These are phyloP conservation scores for Globisporangium nodosum DNA, from an alignment of 352 stramenopile genomes.

Conservation along the genomic window DNA sequence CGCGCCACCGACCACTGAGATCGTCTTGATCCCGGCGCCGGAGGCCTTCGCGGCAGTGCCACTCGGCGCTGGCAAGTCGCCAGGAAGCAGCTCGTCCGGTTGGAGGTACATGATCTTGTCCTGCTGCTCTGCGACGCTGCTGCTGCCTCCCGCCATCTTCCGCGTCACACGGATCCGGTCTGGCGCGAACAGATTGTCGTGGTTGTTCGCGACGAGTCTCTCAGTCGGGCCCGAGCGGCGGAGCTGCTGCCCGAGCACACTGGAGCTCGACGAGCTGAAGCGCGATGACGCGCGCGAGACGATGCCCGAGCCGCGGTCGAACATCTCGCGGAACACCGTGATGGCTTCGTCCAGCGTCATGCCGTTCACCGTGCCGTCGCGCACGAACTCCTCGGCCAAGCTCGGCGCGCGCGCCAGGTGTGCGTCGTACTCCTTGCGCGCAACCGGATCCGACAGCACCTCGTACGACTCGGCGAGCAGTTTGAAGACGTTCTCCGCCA, in stretches of 20 bases:
- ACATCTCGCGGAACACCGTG: constrained; percentile 66
- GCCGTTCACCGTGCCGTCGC: constrained; percentile 68
- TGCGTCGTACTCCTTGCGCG: constrained; percentile 57
- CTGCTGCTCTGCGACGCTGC: constrained; percentile 49
- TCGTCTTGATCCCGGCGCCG: constrained; percentile 34
- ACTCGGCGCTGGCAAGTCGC: constrained; percentile 36
- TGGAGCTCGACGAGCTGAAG: constrained; percentile 69
- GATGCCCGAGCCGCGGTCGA: constrained; percentile 52
- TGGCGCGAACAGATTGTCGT: constrained; percentile 76
- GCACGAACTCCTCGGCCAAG: constrained; percentile 70
- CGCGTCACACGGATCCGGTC: constrained; percentile 66
- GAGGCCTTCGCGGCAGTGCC: constrained; percentile 1
- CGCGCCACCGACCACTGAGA: constrained; percentile 68
- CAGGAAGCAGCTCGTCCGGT: constrained; percentile 64
- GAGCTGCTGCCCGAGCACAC: constrained; percentile 50
- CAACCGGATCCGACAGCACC: constrained; percentile 58
- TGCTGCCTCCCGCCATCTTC: constrained; percentile 19
- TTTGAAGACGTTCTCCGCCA: constrained; percentile 79
- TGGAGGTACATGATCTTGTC: constrained; percentile 76
- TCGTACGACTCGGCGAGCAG: constrained; percentile 82
- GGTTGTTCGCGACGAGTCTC: constrained; percentile 61
- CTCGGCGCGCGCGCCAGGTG: constrained; percentile 43
- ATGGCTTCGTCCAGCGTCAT: constrained; percentile 86
- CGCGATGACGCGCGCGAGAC: constrained; percentile 55
- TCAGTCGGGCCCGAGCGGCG: constrained; percentile 18